Percentiles rank a stretch among this genome's conserved stretches.
phyloP scores from a whole-genome alignment of 352 stramenopile genomes.

The Phytophthora multivora region DNA sequence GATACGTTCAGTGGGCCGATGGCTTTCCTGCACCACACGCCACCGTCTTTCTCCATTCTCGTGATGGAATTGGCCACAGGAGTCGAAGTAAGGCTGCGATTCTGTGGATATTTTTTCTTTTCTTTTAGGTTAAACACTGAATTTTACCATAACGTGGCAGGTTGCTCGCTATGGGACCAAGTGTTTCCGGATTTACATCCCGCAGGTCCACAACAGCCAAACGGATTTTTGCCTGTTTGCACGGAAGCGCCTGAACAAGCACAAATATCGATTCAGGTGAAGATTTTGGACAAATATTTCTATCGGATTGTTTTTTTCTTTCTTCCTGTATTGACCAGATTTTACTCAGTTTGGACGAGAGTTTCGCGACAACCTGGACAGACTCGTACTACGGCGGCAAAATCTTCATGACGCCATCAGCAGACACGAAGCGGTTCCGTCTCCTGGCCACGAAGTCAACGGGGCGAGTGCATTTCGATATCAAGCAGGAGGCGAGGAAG shows the following conservation, averaged over 20 bases:
- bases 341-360: conserved; percentile 56
- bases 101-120: too few species aligned
- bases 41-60: conserved; percentile 53
- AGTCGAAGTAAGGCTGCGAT: conserved; percentile 34
- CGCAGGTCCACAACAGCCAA: conserved; percentile 72
- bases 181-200: conserved; percentile 79
- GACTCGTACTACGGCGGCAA: conserved; percentile 70
- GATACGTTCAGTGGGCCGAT: conserved; percentile 40
- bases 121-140: not conserved
- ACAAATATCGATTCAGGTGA: conserved; percentile 82
- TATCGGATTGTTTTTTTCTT: too few species aligned
- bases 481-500: conserved; percentile 76
- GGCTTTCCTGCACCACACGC: conserved; percentile 73
- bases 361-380: conserved; percentile 62
- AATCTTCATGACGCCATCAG: conserved; percentile 52
- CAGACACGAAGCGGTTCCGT: conserved; percentile 58
- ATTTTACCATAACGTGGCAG: conserved; percentile 1
- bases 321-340: not conserved
- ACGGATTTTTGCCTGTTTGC: conserved; percentile 79
- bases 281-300: not conserved
- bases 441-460: conserved; percentile 52
- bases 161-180: conserved; percentile 67
- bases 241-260: conserved; percentile 72
- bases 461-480: conserved; percentile 61
- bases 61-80: conserved; percentile 69